Conservation (phyloP, 1,284 basidiomycete species). For the Cerrena zonata region DNA sequence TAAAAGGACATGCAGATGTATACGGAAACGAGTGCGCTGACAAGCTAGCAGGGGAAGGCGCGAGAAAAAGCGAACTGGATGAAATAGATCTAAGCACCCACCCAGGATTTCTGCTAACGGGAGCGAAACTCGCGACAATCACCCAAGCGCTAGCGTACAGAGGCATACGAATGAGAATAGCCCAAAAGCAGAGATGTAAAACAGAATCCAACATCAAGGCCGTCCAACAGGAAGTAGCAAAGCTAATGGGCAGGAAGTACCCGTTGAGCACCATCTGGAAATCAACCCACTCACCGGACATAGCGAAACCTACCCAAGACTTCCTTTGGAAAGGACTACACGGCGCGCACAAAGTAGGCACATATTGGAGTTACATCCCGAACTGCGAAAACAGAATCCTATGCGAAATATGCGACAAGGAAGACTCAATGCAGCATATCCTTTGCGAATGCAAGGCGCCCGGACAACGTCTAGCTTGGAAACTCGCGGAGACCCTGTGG, state of each 20-base stretch:
- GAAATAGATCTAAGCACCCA: not conserved
- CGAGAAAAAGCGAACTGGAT: not conserved
- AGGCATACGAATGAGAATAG: slow-evolving; percentile 12
- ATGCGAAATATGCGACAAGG: slow-evolving; percentile 23
- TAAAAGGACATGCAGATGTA: no score
- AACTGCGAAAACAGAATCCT: slow-evolving; percentile 17
- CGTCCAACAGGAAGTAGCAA: not conserved
- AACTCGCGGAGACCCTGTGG: slow-evolving; percentile 16
- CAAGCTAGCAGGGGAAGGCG: slow-evolving; percentile 9
- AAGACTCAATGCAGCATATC: slow-evolving; percentile 32
- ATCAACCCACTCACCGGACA: slow-evolving; percentile 14
- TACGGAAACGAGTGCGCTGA: slow-evolving; percentile 16
- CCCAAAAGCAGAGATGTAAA: not conserved
- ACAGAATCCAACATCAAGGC: not conserved
- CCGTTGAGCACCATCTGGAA: slow-evolving; percentile 12
- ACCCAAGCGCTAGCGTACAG: slow-evolving; percentile 26
- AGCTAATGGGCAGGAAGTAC: not conserved
- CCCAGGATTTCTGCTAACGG: slow-evolving; percentile 5
- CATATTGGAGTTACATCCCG: slow-evolving; percentile 26
- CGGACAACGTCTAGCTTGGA: slow-evolving; percentile 24
- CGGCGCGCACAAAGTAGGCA: slow-evolving; percentile 25
- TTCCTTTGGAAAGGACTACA: slow-evolving; percentile 32
- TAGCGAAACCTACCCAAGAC: slow-evolving; percentile 19
- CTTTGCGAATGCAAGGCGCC: slow-evolving; percentile 23
- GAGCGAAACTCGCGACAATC: slow-evolving; percentile 19